These are phyloP conservation scores for Aspergillus conjunctus DNA, from an alignment of 495 filamentous ascomycete species.

Conservation along the genomic window DNA sequence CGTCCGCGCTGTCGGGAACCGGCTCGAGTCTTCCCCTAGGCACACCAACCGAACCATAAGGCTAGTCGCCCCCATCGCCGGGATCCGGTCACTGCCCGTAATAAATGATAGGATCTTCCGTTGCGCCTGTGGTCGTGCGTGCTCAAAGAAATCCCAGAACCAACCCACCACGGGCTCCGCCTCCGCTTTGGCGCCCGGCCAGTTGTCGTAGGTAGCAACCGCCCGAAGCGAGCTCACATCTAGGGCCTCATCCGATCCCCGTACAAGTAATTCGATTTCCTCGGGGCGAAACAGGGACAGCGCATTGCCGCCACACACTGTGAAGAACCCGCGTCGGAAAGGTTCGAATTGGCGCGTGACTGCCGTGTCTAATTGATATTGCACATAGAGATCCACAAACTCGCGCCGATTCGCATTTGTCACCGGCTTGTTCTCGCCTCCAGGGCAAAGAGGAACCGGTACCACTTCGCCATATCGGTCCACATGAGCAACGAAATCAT, in stretches of 20 bases:
- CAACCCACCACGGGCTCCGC: constrained; percentile 70
- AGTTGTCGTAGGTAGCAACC: constrained; percentile 83
- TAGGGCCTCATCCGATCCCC: constrained; percentile 83
- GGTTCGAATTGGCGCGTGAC: constrained; percentile 88
- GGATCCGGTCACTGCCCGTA: constrained; percentile 91
- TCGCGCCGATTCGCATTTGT: constrained; percentile 84
- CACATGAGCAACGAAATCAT: constrained; percentile 77
- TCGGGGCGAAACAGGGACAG: constrained; percentile 89
- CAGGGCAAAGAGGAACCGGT: constrained; percentile 68
- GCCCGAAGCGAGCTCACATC: constrained; percentile 76
- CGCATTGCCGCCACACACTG: constrained; percentile 88
- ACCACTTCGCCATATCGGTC: constrained; percentile 75
- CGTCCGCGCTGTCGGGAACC: constrained; percentile 86
- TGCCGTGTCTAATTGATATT: constrained; percentile 76
- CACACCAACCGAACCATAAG: constrained; percentile 74
- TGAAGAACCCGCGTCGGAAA: constrained; percentile 94
- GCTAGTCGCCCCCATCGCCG: constrained; percentile 85
- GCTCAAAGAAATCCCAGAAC: constrained; percentile 87
- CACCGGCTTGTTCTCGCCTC: constrained; percentile 74
- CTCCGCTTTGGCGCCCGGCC: constrained; percentile 55
- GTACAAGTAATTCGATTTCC: constrained; percentile 87
- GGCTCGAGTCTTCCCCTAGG: constrained; percentile 69
- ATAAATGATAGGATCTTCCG: constrained; percentile 82
- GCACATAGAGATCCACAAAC: constrained; percentile 86
- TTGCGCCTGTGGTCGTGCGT: constrained; percentile 66